Base-by-base conservation (phyloP, 2,329 filamentous ascomycete genomes). In the Cadophora luteo-olivacea region DNA sequence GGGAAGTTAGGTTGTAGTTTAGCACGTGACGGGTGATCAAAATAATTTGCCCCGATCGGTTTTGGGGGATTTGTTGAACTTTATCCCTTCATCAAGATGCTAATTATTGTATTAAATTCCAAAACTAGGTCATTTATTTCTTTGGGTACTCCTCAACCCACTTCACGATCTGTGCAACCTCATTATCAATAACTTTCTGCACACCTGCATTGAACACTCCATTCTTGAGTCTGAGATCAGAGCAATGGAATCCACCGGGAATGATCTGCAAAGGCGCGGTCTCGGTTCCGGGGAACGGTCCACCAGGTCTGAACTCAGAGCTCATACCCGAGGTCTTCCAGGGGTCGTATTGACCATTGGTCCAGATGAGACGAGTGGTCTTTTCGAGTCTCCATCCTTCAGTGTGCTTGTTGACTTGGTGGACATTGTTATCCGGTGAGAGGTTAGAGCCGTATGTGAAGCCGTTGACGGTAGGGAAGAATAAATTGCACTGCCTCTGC, bases 301-400 rank as follows among this genome's bases (percentile, higher is more conserved):
- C 87, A 6, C 82, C 84, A 0, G 86, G 85, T 24, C 87, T 81
- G 74, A 83, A 83, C 32, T 82, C 79, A 22, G 85, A 85, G 0
- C 82, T 84, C 0, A 89, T 82, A 4, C 83, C 83, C 0, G 84
- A 82, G 4, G 85, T 82, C 41, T 83, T 81, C 88, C 87, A 90
- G 6, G 87, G 88, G 75, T 90, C 88, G 66, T 80, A 85, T 76
- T 87, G 81, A 54, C 84, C 87, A 72, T 89, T 89, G 6, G 83
- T 81, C 80, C 84, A 89, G 32, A 89, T 80, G 25, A 91, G 78
- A 2, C 87, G 82, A 19, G 82, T 84, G 1, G 83, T 84, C 65
- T 86, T 78, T 48, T 81, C 82, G 29, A 82, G 76, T 67, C 76
- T 68, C 88, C 88, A 90, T 38, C 88, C 88, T 29, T 82, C 80